Base-by-base conservation (phyloP, 2,329 filamentous ascomycete species). In the Paradendryphiella salina region DNA sequence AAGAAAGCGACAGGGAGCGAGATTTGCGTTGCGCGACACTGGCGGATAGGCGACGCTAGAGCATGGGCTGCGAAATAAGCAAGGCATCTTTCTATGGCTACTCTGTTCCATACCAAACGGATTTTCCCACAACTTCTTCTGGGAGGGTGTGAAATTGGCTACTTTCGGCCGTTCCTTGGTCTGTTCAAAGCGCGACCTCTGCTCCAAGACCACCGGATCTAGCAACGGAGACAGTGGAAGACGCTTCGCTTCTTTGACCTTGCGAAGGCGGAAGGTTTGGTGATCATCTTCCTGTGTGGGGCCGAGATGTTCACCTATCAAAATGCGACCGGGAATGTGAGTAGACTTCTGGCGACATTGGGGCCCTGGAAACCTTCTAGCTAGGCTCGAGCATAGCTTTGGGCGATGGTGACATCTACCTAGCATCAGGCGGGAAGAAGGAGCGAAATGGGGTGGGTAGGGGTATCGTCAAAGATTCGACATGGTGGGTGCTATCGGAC, bases 1-100 rank as follows among this genome's bases (percentile, higher is more conserved):
- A 89, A 73, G 65, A 90, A 87, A 61, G 80, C 84, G 11, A 69
- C 71, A 1, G 88, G 88, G 5, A 89, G 69, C 1, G 65, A 63
- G 0, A 69, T 65, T 0, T 62, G 54, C 1, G 84, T 84, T 26
- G 80, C 65, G 17, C 70, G 63, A 61, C 86, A 89, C 49, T 68
- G 60, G 46, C 88, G 83, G 17, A 86, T 49, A 0, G 84, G 82
- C 0, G 81, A 81, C 23, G 82, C 81, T 17, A 91, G 79, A 5
- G 84, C 82, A 36, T 79, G 79, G 3, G 87, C 86, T 88, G 46
- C 20, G 26, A 34, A 14, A 15, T 26, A 31, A 61, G 47, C 26
- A 9, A 21, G 18, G 10, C 46, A 10, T 21, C 11, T 32, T 37
- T 39, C 31, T 3, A 14, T 31, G 29, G 17, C 11, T 15, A 26